These are phyloP conservation scores for Schizosaccharomyces japonicus DNA, from an alignment of 805 yeast species.

Conservation along the genomic window DNA sequence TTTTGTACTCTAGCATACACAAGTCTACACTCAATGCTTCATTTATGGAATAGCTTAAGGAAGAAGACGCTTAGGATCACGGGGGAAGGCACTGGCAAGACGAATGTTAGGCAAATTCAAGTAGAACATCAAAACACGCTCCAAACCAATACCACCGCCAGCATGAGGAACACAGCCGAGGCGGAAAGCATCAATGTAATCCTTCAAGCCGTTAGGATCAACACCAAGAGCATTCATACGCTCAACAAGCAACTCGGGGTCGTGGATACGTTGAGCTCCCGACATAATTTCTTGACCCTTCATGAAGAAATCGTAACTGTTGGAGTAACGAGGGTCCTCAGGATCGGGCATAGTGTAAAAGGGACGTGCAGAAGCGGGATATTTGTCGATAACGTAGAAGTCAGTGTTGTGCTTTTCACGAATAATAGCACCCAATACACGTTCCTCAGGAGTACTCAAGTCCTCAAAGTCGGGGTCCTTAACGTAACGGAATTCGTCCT, in stretches of 20 bases:
- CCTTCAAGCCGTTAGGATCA: constrained; percentile 64
- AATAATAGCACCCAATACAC: constrained; percentile 70
- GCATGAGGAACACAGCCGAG: constrained; percentile 98
- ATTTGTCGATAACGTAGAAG: constrained; percentile 91
- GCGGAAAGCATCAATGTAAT: constrained; percentile 75
- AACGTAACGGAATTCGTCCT: constrained; percentile 16
- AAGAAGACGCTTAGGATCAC: constrained; percentile 85
- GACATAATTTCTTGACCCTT: constrained; percentile 97
- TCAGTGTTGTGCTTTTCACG: constrained; percentile 91
- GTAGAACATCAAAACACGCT: constrained; percentile 96
- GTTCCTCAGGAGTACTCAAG: constrained; percentile 82
- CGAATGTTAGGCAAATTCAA: constrained; percentile 90
- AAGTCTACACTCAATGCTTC: too few species aligned
- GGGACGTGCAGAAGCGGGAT: constrained; percentile 91
- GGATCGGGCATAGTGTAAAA: constrained; percentile 98
- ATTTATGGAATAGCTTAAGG: constrained; percentile 22
- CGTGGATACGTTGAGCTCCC: constrained; percentile 99
- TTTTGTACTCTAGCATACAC: too few species aligned
- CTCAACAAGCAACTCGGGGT: constrained; percentile 54
- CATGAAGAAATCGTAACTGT: constrained; percentile 98
- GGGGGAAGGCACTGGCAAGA: constrained; percentile 96
- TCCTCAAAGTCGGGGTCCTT: constrained; percentile 63
- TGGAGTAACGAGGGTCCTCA: constrained; percentile 72
- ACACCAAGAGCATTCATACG: constrained; percentile 69
- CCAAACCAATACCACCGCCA: constrained; percentile 98